Evolutionary conservation across 1,284 basidiomycete genomes (phyloP), one percentile per base, ranked within the genome.

Genomic region (Agroathelia rolfsii): DNA sequence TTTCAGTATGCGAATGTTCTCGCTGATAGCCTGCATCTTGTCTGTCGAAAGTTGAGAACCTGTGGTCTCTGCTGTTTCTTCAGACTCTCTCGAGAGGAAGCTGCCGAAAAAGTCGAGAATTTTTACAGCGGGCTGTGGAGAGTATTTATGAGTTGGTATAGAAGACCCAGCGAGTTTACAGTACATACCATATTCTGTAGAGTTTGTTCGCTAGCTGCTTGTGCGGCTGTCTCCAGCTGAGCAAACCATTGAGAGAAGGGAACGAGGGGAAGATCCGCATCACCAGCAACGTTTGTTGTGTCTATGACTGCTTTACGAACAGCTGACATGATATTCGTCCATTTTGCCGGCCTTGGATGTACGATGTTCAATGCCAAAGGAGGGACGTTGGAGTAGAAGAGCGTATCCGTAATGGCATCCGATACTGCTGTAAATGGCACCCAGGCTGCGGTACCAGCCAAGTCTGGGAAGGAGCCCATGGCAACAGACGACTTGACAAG

Each of bases 101-200:
- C n/a, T n/a, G n/a, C n/a, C n/a, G 44, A 58, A 56, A 39, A 60
- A 62, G 14, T 53, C 47, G 1, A 57, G 32, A 7, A 62, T 41
- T 29, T 58, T 59, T 35, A 56, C 40, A 1, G 53, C 57, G 31
- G 58, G 58, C 57, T 59, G 28, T n/a, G n/a, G n/a, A n/a, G n/a
- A n/a, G n/a, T n/a, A 24, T 23, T 11, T 12, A 22, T 6, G 8
- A 8, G 26, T 16, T 10, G 25, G n/a, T n/a, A n/a, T n/a, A n/a
- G n/a, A n/a, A n/a, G n/a, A n/a, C n/a, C n/a, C n/a, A n/a, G n/a
- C n/a, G n/a, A n/a, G n/a, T n/a, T n/a, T n/a, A 24, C 22, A 11
- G 6, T 3, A 41, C 50, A 35, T 28, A 55, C 50, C 16, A 55
- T 43, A 2, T 41, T 34, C 9, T 34, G 38, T n/a, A 52, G 29